Base-by-base conservation (phyloP, 768 basidiomycete species). In the Tulasnella sp. region DNA sequence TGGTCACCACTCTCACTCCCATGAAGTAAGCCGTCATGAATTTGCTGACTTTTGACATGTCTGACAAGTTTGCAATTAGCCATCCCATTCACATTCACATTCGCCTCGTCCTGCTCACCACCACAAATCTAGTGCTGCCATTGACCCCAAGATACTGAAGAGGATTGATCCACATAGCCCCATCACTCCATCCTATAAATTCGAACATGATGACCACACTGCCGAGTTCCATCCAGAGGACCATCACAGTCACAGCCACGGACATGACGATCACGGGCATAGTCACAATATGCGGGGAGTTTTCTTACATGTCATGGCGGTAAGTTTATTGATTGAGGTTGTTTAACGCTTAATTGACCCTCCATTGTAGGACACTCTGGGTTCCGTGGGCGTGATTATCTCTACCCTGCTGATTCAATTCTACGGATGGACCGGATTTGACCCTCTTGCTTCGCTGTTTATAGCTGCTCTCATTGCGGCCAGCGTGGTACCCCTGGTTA, bases 231-330 rank as follows among this genome's bases (percentile, higher is more conserved):
- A 62, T 34, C 56, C 65, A 19, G 55, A 60, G 31, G 48, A 58
- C 41, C 63, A 48, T 24, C 58, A 61, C 41, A 56, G 56, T 35
- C 54, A 53, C 37, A 31, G 1, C 20, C 39, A 81, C 58, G 64
- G 66, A 35, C 72, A 71, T 52, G 53, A 48, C 58, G 59, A 44
- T 57, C 83, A 90, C 64, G 83, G 86, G 0, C 90, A 93, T 61
- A 89, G 86, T 65, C 89, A 98, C 64, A 99, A 99, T 63, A 99
- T 99, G 95, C 83, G 91, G 29, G 95, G 95, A 15, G 91, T 72
- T 25, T 99, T 58, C 64, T 67, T 98, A 50, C 93, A 99, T 62
- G 93, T 99, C 41, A 82, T 95, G 81, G 91, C 91, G 52, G 86
- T 87, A 67, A 58, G 79, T 64, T 24, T 47, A 15, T 19, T 9